A percentile compares a stretch with the other conserved stretches of the same genome.
Conservation (phyloP, 225 moss, liverwort and hornwort species). For the Sphagnum tenellum region DNA sequence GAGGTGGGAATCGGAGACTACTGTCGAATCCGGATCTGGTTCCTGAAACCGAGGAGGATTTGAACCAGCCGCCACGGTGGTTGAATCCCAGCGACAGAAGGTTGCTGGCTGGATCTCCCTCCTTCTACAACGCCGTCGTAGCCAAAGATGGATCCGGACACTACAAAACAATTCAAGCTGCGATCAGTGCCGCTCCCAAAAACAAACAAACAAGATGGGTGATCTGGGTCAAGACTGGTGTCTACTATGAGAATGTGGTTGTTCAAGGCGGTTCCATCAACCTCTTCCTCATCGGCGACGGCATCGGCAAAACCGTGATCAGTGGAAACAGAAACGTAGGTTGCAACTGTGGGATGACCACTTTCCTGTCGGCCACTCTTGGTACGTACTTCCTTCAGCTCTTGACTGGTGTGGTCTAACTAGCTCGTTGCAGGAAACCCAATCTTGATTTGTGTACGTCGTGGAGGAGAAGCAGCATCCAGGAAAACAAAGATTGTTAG, state of each 20-base stretch:
- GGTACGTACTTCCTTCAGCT: conserved; percentile 15
- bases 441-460: too few species aligned
- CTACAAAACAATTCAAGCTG: conserved; percentile 30
- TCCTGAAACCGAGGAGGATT: too few species aligned
- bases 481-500: neutral
- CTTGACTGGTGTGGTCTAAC: too few species aligned
- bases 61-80: too few species aligned
- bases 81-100: too few species aligned
- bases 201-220: conserved; percentile 20
- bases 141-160: conserved; percentile 43
- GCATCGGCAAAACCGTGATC: conserved; percentile 38
- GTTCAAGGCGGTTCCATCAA: conserved; percentile 27
- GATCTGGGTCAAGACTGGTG: conserved; percentile 56
- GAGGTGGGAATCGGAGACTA: too few species aligned
- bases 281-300: conserved; percentile 47
- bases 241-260: conserved; percentile 48
- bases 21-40: too few species aligned
- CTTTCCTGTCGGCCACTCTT: conserved; percentile 48
- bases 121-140: conserved; percentile 20
- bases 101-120: conserved; percentile 21
- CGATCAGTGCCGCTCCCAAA: conserved; percentile 31
- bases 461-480: too few species aligned
- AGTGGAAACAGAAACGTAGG: conserved; percentile 31
- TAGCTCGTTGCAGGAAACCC: too few species aligned
- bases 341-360: conserved; percentile 31